Evolutionary conservation across 1,284 basidiomycete species (phyloP).

Genomic region (Laetiporus sulphureus): DNA sequence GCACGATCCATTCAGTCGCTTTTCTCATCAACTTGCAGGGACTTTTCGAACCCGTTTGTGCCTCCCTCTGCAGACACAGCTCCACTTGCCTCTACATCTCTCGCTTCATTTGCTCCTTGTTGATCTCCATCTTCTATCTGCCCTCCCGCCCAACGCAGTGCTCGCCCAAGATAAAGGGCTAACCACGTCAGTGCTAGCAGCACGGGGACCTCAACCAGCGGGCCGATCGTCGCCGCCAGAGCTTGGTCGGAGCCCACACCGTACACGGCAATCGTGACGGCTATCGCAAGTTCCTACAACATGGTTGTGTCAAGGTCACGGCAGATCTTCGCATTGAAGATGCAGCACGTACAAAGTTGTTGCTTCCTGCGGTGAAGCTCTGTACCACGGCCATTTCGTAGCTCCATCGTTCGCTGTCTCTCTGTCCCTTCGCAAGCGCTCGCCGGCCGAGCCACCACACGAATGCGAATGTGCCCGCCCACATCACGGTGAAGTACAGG

Average conservation of each 20-base stretch:
- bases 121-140: not conserved
- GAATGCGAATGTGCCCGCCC: constrained; percentile 55
- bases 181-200: constrained; percentile 69
- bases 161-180: constrained; percentile 46
- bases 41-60: not conserved
- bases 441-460: constrained; percentile 39
- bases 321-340: not conserved
- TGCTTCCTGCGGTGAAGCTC: constrained; percentile 52
- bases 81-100: too few relatives aligned
- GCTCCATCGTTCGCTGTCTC: constrained; percentile 31
- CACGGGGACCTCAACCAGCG: constrained; percentile 76
- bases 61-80: too few relatives aligned
- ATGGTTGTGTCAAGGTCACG: not conserved
- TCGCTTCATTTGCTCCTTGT: not conserved
- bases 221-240: constrained; percentile 74
- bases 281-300: constrained; percentile 72
- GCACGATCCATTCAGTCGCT: too few relatives aligned
- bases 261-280: constrained; percentile 75
- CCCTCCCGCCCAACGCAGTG: constrained; percentile 37
- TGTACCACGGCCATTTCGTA: constrained; percentile 72
- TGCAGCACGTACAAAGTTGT: constrained; percentile 40
- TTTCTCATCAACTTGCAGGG: not conserved
- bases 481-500: constrained; percentile 78
- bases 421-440: constrained; percentile 10
- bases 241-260: constrained; percentile 71